phyloP scores from a whole-genome alignment of 768 basidiomycete species.

The Panus rudis region DNA sequence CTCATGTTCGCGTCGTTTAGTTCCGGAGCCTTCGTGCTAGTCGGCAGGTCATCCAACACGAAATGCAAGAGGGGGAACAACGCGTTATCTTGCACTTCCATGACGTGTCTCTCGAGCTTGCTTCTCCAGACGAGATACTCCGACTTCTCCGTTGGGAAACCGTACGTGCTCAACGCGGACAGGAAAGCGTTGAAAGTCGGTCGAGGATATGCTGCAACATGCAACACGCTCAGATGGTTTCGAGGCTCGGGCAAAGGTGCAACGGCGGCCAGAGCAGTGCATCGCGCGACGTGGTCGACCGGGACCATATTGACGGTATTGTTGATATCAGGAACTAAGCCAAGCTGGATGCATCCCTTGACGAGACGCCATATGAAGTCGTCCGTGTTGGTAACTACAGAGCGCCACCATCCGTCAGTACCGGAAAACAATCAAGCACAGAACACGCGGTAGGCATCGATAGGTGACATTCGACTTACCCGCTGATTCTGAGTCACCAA shows the following conservation, averaged over 20 bases:
- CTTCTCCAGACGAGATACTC: slow-evolving; percentile 93
- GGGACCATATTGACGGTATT: slow-evolving; percentile 98
- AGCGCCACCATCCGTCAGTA: slow-evolving; percentile 3
- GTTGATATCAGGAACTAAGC: slow-evolving; percentile 93
- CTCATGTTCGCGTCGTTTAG: slow-evolving; percentile 81
- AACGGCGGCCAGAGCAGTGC: slow-evolving; percentile 67
- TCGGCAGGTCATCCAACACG: slow-evolving; percentile 94
- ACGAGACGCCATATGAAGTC: slow-evolving; percentile 98
- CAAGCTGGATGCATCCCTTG: slow-evolving; percentile 98
- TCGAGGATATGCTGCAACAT: slow-evolving; percentile 79
- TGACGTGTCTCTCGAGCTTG: slow-evolving; percentile 89
- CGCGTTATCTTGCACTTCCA: slow-evolving; percentile 92
- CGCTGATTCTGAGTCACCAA: slow-evolving; percentile 84
- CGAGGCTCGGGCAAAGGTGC: slow-evolving; percentile 39
- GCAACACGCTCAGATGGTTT: slow-evolving; percentile 51
- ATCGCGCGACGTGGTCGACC: slow-evolving; percentile 90
- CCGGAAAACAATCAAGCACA: not conserved
- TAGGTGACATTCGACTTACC: slow-evolving; percentile 42
- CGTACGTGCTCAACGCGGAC: slow-evolving; percentile 65
- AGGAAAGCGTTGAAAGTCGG: slow-evolving; percentile 89
- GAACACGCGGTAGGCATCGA: not conserved
- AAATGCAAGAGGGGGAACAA: slow-evolving; percentile 96
- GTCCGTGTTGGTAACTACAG: slow-evolving; percentile 91
- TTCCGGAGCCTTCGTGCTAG: slow-evolving; percentile 89
- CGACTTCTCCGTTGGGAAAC: slow-evolving; percentile 68